These are phyloP conservation scores for Fusarium pseudocircinatum DNA, from an alignment of 2,329 filamentous ascomycete genomes.

Conservation along the genomic window DNA sequence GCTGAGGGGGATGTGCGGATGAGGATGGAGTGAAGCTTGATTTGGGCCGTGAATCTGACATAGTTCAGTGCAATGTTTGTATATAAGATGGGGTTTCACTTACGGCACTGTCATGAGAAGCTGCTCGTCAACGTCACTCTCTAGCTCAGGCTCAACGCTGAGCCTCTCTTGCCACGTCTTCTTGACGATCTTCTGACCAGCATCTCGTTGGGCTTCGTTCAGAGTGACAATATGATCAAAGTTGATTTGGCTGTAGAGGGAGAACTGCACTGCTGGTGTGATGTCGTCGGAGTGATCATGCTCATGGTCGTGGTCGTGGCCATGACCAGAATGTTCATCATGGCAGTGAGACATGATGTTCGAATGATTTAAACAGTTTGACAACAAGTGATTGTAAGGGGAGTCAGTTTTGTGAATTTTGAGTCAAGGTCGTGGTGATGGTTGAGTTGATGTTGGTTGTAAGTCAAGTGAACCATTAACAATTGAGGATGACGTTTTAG, in stretches of 20 bases:
- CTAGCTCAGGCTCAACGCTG: slow-evolving; percentile 75
- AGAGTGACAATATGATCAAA: slow-evolving; percentile 86
- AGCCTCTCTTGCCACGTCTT: slow-evolving; percentile 93
- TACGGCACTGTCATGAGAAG: slow-evolving; percentile 92
- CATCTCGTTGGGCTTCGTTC: slow-evolving; percentile 77
- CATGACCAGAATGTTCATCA: slow-evolving; percentile 61
- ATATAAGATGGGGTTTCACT: slow-evolving; percentile 47
- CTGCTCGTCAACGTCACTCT: slow-evolving; percentile 91
- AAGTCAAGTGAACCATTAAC: slow-evolving; percentile 25
- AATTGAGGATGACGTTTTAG: slow-evolving; percentile 34
- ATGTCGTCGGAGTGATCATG: slow-evolving; percentile 95
- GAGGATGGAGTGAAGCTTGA: slow-evolving; percentile 90
- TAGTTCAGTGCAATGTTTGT: background rate
- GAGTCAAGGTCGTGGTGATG: background rate
- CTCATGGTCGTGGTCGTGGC: slow-evolving; percentile 64
- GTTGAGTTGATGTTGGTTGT: slow-evolving; percentile 28
- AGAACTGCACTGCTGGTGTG: slow-evolving; percentile 88
- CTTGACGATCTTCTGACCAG: slow-evolving; percentile 79
- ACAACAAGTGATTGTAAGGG: fast-evolving
- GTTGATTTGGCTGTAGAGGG: slow-evolving; percentile 91
- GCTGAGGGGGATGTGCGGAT: slow-evolving; percentile 78
- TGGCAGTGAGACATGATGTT: slow-evolving; percentile 58
- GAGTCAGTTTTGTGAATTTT: background rate
- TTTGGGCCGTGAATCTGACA: slow-evolving; percentile 86
- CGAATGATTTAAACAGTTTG: background rate